phyloP scores from a whole-genome alignment of 768 basidiomycete genomes.

The Glaciozyma antarctica region DNA sequence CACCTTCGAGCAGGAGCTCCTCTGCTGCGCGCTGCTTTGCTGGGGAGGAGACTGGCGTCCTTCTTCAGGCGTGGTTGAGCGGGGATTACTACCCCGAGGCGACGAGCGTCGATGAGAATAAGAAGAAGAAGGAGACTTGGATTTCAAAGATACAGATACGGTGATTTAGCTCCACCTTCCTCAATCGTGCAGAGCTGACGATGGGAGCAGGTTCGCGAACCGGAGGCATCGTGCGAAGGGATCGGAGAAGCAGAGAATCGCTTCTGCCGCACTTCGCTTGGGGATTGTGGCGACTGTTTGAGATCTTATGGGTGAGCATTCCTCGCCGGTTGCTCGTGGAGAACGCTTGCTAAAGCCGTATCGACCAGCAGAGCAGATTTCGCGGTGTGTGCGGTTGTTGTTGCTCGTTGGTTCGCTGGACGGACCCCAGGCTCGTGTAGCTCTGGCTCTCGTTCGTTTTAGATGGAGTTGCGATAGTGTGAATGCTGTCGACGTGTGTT shows the following conservation, averaged over 20 bases:
- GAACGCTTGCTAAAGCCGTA: too few species aligned
- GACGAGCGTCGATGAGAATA: neutral
- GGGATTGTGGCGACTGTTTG: too few species aligned
- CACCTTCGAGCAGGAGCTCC: neutral
- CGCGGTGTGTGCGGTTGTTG: too few species aligned
- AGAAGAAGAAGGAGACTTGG: neutral
- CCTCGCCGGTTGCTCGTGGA: too few species aligned
- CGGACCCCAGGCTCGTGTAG: too few species aligned
- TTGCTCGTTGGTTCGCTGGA: too few species aligned
- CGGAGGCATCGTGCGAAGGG: slow-evolving; percentile 1
- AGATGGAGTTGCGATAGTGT: too few species aligned
- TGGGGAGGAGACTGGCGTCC: neutral
- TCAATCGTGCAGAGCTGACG: too few species aligned
- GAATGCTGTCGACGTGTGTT: too few species aligned
- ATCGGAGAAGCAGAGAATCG: slow-evolving; percentile 2
- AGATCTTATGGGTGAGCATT: too few species aligned
- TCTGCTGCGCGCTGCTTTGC: neutral
- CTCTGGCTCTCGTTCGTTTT: too few species aligned
- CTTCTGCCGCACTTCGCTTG: neutral
- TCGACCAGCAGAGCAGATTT: too few species aligned
- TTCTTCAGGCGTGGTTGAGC: neutral
- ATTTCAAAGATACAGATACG: slow-evolving; percentile 1
- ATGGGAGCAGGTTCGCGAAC: slow-evolving; percentile 7
- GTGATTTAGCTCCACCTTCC: neutral
- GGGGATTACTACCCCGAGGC: neutral